Evolutionary conservation across 495 filamentous ascomycete genomes (phyloP).

Genomic region (Margaritispora aquatica): DNA sequence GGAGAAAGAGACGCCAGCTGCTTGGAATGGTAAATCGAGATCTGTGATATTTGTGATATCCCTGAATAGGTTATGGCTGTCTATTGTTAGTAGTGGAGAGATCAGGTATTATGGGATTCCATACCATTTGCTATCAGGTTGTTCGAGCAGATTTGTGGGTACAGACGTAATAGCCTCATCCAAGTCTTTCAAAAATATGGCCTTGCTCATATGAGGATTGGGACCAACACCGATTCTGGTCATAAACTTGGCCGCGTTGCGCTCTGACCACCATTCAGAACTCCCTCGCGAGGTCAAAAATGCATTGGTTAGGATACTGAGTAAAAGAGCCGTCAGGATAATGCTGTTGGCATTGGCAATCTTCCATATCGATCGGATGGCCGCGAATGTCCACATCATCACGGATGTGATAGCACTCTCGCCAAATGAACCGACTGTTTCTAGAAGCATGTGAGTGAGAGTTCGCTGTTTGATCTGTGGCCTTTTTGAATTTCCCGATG

Average conservation of each 20-base stretch:
- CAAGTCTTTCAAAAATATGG: slow-evolving; percentile 77
- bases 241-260: slow-evolving; percentile 75
- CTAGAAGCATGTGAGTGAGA: slow-evolving; percentile 60
- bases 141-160: slow-evolving; percentile 26
- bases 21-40: slow-evolving; percentile 42
- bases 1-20: slow-evolving; percentile 34
- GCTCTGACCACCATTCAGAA: slow-evolving; percentile 79
- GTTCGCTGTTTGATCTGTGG: slow-evolving; percentile 61
- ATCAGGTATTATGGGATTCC: background rate
- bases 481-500: slow-evolving; percentile 32
- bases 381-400: slow-evolving; percentile 65
- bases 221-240: slow-evolving; percentile 69
- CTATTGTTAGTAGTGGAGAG: background rate
- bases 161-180: slow-evolving; percentile 50
- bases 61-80: slow-evolving; percentile 45
- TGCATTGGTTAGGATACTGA: slow-evolving; percentile 64
- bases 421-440: slow-evolving; percentile 58
- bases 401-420: slow-evolving; percentile 66
- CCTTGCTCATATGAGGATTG: slow-evolving; percentile 72
- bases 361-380: slow-evolving; percentile 57
- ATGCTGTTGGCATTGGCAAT: slow-evolving; percentile 68
- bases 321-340: slow-evolving; percentile 57
- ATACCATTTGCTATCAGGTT: slow-evolving; percentile 30
- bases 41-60: slow-evolving; percentile 46
- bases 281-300: slow-evolving; percentile 61